Evolutionary conservation across 78 protist species (phyloP).

Genomic region (Creolimax fragrantissima): DNA sequence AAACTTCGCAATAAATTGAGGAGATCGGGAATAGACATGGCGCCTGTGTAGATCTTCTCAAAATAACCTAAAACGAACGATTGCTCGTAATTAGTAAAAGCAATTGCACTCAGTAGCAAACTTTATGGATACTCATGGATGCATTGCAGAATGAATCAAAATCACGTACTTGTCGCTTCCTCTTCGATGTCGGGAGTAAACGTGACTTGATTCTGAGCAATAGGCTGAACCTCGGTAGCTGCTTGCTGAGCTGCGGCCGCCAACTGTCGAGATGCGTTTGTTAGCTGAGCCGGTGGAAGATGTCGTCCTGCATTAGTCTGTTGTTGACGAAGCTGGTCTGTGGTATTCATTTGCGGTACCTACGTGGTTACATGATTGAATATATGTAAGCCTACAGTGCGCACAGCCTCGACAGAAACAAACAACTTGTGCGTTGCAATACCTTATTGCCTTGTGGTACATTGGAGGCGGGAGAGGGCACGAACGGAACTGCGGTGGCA

Average conservation of each 20-base stretch:
- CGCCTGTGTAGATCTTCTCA: background rate
- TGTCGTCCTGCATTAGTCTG: background rate
- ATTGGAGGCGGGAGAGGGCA: background rate
- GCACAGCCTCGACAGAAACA: no score
- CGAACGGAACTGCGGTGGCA: background rate
- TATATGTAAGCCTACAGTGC: no score
- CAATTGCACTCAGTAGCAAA: no score
- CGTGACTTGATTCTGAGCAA: background rate
- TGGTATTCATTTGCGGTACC: no score
- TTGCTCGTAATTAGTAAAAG: no score
- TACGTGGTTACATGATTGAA: no score
- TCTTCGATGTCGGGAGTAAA: background rate
- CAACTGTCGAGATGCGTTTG: background rate
- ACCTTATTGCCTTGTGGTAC: background rate
- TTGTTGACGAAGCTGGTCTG: background rate
- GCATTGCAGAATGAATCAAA: no score
- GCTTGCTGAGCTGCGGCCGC: background rate
- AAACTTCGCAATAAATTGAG: background rate
- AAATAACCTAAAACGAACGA: no score
- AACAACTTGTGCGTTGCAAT: no score
- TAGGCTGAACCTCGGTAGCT: background rate
- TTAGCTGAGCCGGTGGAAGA: background rate
- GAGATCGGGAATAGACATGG: background rate
- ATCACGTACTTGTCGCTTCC: background rate
- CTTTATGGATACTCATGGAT: no score